These are phyloP conservation scores for Thecaphora thlaspeos DNA, from an alignment of 1,284 basidiomycete species.

Conservation along the genomic window DNA sequence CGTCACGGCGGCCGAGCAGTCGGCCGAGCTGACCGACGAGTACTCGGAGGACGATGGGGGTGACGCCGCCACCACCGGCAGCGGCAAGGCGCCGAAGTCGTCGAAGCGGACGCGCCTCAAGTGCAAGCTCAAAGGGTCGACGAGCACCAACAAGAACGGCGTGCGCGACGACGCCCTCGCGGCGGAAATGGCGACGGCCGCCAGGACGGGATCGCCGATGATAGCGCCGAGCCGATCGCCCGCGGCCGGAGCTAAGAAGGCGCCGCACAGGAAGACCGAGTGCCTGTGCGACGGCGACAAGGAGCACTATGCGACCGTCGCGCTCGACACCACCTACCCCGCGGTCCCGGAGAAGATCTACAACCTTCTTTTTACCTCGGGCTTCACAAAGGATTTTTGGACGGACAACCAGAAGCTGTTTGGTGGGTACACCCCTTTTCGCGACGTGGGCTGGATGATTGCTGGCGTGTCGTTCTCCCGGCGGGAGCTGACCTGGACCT, in stretches of 20 bases:
- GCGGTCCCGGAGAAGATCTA: slow-evolving; percentile 92
- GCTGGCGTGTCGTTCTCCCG: too few relatives aligned
- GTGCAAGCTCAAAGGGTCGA: slow-evolving; percentile 40
- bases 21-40: slow-evolving; percentile 41
- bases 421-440: slow-evolving; percentile 65
- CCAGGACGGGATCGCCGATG: slow-evolving; percentile 23
- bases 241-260: slow-evolving; percentile 26
- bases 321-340: slow-evolving; percentile 76
- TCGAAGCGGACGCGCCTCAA: slow-evolving; percentile 46
- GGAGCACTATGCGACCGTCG: slow-evolving; percentile 72
- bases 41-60: slow-evolving; percentile 39
- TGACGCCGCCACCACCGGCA: slow-evolving; percentile 17
- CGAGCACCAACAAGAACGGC: slow-evolving; percentile 34
- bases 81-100: slow-evolving; percentile 12
- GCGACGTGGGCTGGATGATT: too few relatives aligned
- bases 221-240: slow-evolving; percentile 24
- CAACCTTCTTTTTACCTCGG: slow-evolving; percentile 92
- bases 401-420: slow-evolving; percentile 80
- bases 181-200: slow-evolving; percentile 24
- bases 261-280: slow-evolving; percentile 63
- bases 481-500: too few relatives aligned
- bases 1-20: slow-evolving; percentile 55
- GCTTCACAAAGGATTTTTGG: slow-evolving; percentile 94
- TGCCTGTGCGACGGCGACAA: slow-evolving; percentile 75
- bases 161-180: slow-evolving; percentile 30